These are phyloP conservation scores for Clonostachys rosea DNA, from an alignment of 2,329 filamentous ascomycete genomes.

Conservation along the genomic window DNA sequence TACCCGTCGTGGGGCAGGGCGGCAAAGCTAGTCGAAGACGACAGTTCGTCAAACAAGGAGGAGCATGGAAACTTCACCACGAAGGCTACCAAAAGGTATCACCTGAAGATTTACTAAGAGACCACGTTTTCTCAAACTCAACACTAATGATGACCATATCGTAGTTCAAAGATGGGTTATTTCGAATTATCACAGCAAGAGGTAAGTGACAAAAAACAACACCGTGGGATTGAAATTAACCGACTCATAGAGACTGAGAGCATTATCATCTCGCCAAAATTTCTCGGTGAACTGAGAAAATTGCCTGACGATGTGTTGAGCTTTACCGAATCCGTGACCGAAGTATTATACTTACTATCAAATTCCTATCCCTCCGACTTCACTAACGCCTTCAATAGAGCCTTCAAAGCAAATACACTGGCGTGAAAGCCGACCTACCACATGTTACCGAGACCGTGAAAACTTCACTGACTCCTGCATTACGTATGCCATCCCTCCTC, in stretches of 20 bases:
- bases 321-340: conserved; percentile 3
- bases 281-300: conserved; percentile 11
- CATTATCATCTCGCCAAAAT: conserved; percentile 20
- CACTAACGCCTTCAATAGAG: conserved; percentile 5
- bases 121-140: too few species aligned
- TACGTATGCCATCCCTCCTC: conserved; percentile 11
- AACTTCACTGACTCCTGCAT: conserved; percentile 20
- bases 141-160: too few species aligned
- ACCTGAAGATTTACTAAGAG: too few species aligned
- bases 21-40: too few species aligned
- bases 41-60: too few species aligned
- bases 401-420: conserved; percentile 26
- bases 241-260: conserved; percentile 7
- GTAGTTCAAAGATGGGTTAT: conserved; percentile 23
- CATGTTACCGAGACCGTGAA: conserved; percentile 21
- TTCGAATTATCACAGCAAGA: conserved; percentile 15
- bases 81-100: too few species aligned
- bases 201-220: conserved; percentile 2
- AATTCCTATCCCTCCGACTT: neutral
- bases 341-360: neutral
- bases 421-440: conserved; percentile 12
- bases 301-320: conserved; percentile 6
- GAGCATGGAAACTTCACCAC: too few species aligned
- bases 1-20: too few species aligned
- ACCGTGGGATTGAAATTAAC: neutral